These are phyloP conservation scores for Hygrophorus pudorinus DNA, from an alignment of 768 basidiomycete species.

Conservation along the genomic window DNA sequence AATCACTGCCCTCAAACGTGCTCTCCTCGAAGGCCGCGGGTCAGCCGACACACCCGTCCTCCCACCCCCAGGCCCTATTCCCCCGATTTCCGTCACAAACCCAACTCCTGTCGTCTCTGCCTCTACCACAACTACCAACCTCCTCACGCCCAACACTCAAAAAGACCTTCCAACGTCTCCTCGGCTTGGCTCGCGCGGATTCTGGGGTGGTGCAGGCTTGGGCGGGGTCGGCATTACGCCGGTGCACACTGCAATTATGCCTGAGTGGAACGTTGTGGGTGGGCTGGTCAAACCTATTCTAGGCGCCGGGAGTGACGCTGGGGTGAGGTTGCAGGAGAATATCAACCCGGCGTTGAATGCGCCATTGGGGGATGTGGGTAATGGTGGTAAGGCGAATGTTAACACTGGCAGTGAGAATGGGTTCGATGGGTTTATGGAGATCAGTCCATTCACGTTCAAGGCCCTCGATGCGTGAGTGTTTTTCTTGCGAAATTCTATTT, in stretches of 20 bases:
- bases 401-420: constrained; percentile 21
- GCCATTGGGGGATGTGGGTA: constrained; percentile 8
- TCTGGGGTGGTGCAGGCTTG: constrained; percentile 69
- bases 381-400: constrained; percentile 9
- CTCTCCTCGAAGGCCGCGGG: constrained; percentile 59
- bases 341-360: constrained; percentile 66
- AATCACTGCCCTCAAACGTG: constrained; percentile 62
- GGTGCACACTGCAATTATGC: constrained; percentile 76
- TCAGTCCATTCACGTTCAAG: constrained; percentile 82
- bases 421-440: constrained; percentile 73
- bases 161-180: constrained; percentile 69
- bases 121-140: constrained; percentile 8
- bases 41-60: constrained; percentile 26
- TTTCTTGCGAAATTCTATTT: constrained; percentile 7
- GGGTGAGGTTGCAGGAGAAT: constrained; percentile 52
- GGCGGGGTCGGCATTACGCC: constrained; percentile 62
- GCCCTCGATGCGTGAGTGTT: constrained; percentile 63
- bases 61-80: constrained; percentile 41
- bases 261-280: constrained; percentile 32
- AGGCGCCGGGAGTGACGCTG: background rate
- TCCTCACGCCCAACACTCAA: constrained; percentile 59
- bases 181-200: constrained; percentile 33
- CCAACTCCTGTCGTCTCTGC: constrained; percentile 19
- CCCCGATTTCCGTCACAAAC: constrained; percentile 27
- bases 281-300: constrained; percentile 4